phyloP scores from a whole-genome alignment of 495 filamentous ascomycete species.

The Thermothielavioides terrestris region DNA sequence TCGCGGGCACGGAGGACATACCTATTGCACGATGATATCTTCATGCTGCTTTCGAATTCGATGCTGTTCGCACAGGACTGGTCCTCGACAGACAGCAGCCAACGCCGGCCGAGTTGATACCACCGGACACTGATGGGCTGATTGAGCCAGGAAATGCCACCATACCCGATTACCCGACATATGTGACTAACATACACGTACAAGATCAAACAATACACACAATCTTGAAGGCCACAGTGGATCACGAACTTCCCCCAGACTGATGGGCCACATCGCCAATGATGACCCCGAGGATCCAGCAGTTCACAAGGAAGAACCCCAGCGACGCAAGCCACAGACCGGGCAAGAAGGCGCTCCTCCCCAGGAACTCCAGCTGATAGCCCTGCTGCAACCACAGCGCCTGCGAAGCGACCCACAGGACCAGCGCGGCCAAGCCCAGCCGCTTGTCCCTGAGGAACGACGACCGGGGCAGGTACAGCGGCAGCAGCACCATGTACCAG shows the following conservation, averaged over 20 bases:
- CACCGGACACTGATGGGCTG: no score
- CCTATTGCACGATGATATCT: background rate
- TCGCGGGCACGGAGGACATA: background rate
- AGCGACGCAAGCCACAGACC: slow-evolving; percentile 69
- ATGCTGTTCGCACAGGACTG: background rate
- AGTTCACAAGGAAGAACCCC: slow-evolving; percentile 75
- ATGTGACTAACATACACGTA: no score
- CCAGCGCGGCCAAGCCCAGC: slow-evolving; percentile 54
- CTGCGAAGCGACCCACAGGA: slow-evolving; percentile 65
- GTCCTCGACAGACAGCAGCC: no score
- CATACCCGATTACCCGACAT: no score
- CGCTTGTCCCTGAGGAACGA: slow-evolving; percentile 51
- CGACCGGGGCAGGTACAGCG: slow-evolving; percentile 77
- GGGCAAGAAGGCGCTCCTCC: slow-evolving; percentile 74
- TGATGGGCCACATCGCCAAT: slow-evolving; percentile 49
- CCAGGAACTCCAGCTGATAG: slow-evolving; percentile 80
- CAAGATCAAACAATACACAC: background rate
- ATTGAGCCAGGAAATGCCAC: no score
- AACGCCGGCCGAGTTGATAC: no score
- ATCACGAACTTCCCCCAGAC: background rate
- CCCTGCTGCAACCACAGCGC: slow-evolving; percentile 83
- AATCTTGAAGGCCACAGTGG: background rate
- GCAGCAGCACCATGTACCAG: slow-evolving; percentile 91
- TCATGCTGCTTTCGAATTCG: background rate
- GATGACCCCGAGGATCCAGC: slow-evolving; percentile 77